A percentile compares a stretch with the other conserved stretches of the same genome.
phyloP scores from a whole-genome alignment of 805 yeast species.

The Wickerhamiella alocasiicola region DNA sequence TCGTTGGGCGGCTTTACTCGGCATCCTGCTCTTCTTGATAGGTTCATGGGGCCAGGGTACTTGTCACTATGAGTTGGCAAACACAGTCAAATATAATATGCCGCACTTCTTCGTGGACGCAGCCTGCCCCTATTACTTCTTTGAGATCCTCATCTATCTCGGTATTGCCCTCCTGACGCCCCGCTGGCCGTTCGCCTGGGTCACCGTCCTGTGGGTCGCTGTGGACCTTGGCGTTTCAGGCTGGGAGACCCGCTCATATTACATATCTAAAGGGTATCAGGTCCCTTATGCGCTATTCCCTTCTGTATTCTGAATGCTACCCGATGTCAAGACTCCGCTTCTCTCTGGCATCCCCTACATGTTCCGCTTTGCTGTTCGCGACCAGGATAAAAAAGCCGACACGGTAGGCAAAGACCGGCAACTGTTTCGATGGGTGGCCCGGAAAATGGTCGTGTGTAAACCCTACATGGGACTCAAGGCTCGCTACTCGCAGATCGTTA shows the following conservation, averaged over 20 bases:
- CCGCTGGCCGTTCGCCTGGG: constrained; percentile 13
- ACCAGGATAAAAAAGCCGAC: background rate
- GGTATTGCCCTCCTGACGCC: constrained; percentile 19
- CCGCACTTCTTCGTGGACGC: constrained; percentile 36
- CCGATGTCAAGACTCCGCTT: constrained; percentile 5
- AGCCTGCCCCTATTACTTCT: constrained; percentile 52
- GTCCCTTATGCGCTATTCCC: constrained; percentile 15
- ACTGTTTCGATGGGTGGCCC: constrained; percentile 12
- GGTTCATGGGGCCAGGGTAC: constrained; percentile 36
- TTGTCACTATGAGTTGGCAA: constrained; percentile 39
- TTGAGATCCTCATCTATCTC: constrained; percentile 42
- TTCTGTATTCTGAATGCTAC: constrained; percentile 4
- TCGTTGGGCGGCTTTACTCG: background rate
- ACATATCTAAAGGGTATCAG: constrained; percentile 22
- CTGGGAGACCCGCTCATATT: constrained; percentile 35
- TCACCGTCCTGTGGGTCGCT: constrained; percentile 25
- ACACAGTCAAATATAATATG: constrained; percentile 39
- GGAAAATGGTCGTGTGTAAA: constrained; percentile 14
- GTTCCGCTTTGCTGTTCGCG: constrained; percentile 7
- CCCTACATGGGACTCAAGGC: constrained; percentile 18
- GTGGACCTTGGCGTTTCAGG: constrained; percentile 41
- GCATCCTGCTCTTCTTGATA: constrained; percentile 23
- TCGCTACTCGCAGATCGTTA: constrained; percentile 13
- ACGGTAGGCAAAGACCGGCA: background rate
- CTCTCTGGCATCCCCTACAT: constrained; percentile 10